Evolutionary conservation across 345 rosid species (phyloP).

Genomic region (Pistacia vera): DNA sequence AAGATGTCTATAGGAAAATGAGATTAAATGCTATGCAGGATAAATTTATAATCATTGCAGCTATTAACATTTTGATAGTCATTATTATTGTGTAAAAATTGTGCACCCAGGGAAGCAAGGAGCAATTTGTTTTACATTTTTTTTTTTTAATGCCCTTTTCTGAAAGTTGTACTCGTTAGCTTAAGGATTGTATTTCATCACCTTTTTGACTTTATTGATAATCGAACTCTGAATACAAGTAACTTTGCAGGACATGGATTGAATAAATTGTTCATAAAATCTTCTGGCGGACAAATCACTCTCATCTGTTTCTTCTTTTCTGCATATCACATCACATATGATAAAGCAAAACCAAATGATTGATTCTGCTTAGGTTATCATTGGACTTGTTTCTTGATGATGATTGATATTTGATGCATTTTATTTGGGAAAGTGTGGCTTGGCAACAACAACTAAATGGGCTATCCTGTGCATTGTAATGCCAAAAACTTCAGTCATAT

Average conservation of each 20-base stretch:
- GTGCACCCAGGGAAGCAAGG: too few relatives aligned
- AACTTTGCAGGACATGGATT: background rate
- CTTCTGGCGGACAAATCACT: background rate
- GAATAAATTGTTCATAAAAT: background rate
- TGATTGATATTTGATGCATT: background rate
- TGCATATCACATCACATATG: background rate
- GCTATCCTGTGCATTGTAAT: slow-evolving; percentile 33
- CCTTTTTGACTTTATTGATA: too few relatives aligned
- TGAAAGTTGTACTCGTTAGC: too few relatives aligned
- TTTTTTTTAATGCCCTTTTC: too few relatives aligned
- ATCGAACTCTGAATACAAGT: too few relatives aligned
- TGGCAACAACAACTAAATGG: slow-evolving; percentile 29
- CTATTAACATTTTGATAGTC: too few relatives aligned
- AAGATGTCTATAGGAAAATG: too few relatives aligned
- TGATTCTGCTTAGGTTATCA: background rate
- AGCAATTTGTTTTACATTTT: too few relatives aligned
- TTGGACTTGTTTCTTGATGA: background rate
- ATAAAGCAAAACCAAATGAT: background rate
- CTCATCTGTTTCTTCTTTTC: background rate
- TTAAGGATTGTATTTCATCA: too few relatives aligned
- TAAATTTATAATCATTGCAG: too few relatives aligned
- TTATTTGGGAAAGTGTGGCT: slow-evolving; percentile 25
- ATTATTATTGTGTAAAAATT: too few relatives aligned
- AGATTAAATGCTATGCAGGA: too few relatives aligned
- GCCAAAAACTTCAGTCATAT: slow-evolving; percentile 38